Percentiles rank a stretch among this genome's conserved stretches.
Evolutionary conservation across 1,284 basidiomycete genomes (phyloP).

Genomic region (Melampsora larici-populina): DNA sequence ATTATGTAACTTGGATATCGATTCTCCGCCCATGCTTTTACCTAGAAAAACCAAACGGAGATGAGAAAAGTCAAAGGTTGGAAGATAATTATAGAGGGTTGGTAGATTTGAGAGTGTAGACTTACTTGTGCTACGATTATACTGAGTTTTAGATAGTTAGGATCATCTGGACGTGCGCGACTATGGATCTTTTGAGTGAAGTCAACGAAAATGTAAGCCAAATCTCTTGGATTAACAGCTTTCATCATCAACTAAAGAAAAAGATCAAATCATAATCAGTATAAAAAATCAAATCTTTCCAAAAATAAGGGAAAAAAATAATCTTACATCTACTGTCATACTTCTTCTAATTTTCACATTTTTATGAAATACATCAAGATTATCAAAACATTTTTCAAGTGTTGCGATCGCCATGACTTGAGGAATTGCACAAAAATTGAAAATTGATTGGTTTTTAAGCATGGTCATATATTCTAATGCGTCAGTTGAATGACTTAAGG

Average conservation of each 20-base stretch:
- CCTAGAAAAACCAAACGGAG: constrained; percentile 5
- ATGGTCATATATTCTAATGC: constrained; percentile 84
- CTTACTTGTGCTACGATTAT: constrained; percentile 72
- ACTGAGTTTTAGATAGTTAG: constrained; percentile 76
- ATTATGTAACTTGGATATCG: constrained; percentile 39
- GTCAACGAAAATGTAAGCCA: constrained; percentile 80
- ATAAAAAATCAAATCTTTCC: constrained; percentile 1
- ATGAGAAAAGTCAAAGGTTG: not conserved
- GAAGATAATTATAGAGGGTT: not conserved
- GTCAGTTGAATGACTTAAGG: constrained; percentile 77
- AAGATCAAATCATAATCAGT: constrained; percentile 19
- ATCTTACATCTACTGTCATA: constrained; percentile 69
- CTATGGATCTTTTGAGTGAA: constrained; percentile 79
- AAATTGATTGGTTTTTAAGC: constrained; percentile 84
- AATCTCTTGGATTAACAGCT: constrained; percentile 86
- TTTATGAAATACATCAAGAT: constrained; percentile 76
- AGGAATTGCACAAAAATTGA: constrained; percentile 95
- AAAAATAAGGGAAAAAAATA: constrained; percentile 13
- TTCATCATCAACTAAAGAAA: constrained; percentile 73
- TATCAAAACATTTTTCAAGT: constrained; percentile 86
- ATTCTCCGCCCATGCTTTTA: constrained; percentile 32
- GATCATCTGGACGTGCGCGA: constrained; percentile 74
- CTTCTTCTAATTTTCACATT: constrained; percentile 97
- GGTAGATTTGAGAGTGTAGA: constrained; percentile 4
- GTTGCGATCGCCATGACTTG: constrained; percentile 96